Evolutionary conservation across 192 early-diverging fungal species (phyloP).

Genomic region (Backusella westeae): DNA sequence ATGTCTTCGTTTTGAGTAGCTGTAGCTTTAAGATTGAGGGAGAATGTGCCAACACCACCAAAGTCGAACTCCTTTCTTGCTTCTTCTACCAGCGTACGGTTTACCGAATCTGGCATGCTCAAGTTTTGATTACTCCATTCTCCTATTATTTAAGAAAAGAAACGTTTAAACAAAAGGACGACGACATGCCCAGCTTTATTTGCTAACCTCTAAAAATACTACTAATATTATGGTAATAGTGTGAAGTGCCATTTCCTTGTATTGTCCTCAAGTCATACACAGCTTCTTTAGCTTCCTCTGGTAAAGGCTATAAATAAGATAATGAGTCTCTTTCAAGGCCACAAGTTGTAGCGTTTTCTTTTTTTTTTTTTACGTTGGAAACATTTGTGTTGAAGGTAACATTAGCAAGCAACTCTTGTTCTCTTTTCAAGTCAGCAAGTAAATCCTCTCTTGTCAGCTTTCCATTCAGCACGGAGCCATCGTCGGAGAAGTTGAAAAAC

Average conservation of each 20-base stretch:
- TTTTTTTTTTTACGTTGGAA: constrained; percentile 37
- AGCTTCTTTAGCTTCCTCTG: constrained; percentile 19
- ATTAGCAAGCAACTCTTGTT: constrained; percentile 36
- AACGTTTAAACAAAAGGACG: neutral
- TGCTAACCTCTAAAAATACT: constrained; percentile 46
- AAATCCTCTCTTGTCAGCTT: constrained; percentile 27
- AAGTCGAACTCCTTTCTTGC: constrained; percentile 19
- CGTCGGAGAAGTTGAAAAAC: constrained; percentile 43
- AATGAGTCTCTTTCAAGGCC: no score
- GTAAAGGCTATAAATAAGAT: constrained; percentile 31
- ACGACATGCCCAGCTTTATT: neutral
- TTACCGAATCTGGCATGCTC: constrained; percentile 2
- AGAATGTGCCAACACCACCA: constrained; percentile 27
- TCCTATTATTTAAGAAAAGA: constrained; percentile 16
- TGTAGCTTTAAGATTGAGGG: constrained; percentile 30
- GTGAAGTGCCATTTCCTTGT: constrained; percentile 19
- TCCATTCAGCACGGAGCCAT: constrained; percentile 23
- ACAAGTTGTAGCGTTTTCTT: no score
- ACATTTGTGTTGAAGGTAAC: constrained; percentile 44
- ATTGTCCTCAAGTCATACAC: constrained; percentile 18
- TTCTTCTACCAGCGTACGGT: constrained; percentile 19
- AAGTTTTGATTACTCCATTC: constrained; percentile 24
- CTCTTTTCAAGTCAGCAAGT: constrained; percentile 31
- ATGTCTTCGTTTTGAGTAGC: constrained; percentile 42
- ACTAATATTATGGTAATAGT: constrained; percentile 52